Conservation (phyloP, 352 stramenopile genomes). For the Pythium guiyangense region DNA sequence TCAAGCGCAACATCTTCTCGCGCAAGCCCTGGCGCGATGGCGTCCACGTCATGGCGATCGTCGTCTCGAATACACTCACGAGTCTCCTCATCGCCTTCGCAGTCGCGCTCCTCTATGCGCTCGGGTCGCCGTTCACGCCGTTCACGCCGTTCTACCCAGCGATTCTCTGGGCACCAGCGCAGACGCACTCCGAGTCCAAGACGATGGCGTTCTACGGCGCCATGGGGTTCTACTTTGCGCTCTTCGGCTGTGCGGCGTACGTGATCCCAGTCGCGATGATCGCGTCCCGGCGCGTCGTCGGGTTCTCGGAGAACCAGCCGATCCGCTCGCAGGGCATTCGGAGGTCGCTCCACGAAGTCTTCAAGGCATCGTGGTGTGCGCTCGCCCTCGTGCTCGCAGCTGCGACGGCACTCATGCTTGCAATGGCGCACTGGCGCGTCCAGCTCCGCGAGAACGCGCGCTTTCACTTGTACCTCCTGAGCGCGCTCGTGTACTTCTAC, state of each 20-base stretch:
- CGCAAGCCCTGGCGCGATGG: constrained; percentile 26
- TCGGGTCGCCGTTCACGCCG: constrained; percentile 21
- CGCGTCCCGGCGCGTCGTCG: constrained; percentile 12
- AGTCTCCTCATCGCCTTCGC: constrained; percentile 20
- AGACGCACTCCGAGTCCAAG: not conserved
- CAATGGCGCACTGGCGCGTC: not conserved
- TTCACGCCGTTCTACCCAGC: constrained; percentile 12
- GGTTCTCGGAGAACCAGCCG: constrained; percentile 6
- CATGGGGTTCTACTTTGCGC: constrained; percentile 23
- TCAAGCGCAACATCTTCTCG: constrained; percentile 26
- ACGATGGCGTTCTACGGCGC: constrained; percentile 14
- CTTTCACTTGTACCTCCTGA: constrained; percentile 8
- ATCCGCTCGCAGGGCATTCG: constrained; percentile 7
- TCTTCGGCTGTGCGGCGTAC: constrained; percentile 19
- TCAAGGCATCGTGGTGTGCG: constrained; percentile 6
- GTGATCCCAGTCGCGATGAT: constrained; percentile 13
- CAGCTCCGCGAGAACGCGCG: constrained; percentile 4
- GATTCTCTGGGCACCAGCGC: not conserved
- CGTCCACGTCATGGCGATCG: constrained; percentile 24
- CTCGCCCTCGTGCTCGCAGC: constrained; percentile 1
- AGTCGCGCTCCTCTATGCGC: constrained; percentile 16
- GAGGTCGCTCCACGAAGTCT: constrained; percentile 1
- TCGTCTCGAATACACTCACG: constrained; percentile 23
- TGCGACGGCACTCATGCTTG: not conserved
- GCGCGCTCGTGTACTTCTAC: constrained; percentile 6